Percentiles rank a stretch among this genome's conserved stretches.
phyloP scores from a whole-genome alignment of 352 stramenopile species.

The Blastocystis sp. region DNA sequence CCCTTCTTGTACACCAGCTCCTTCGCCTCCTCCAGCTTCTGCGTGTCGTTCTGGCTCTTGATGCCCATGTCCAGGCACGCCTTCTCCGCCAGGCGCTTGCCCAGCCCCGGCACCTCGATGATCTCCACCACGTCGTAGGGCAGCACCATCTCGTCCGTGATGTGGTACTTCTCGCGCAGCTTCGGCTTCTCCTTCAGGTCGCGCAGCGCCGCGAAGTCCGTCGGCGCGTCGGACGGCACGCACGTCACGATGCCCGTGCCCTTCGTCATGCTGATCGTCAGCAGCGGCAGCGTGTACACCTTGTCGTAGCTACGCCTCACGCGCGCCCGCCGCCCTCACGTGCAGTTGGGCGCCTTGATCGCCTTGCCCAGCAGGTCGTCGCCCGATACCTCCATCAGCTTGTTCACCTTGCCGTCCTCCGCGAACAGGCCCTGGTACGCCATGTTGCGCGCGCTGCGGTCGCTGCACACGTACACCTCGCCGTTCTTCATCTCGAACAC shows the following conservation, averaged over 20 bases:
- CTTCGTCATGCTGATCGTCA: constrained; percentile 99
- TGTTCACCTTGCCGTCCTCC: constrained; percentile 78
- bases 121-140: constrained; percentile 94
- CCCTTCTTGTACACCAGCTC: constrained; percentile 96
- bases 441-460: constrained; percentile 73
- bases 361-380: constrained; percentile 92
- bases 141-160: constrained; percentile 95
- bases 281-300: constrained; percentile 96
- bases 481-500: constrained; percentile 90
- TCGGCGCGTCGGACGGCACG: constrained; percentile 94
- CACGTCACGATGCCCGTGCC: constrained; percentile 97
- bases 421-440: constrained; percentile 73
- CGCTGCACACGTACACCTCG: constrained; percentile 82
- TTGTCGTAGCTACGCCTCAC: constrained; percentile 82
- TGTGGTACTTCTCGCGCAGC: constrained; percentile 94
- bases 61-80: constrained; percentile 96
- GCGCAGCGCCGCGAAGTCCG: constrained; percentile 97
- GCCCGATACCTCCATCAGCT: constrained; percentile 83
- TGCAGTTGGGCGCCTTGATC: constrained; percentile 88
- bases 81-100: constrained; percentile 88
- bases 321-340: neutral
- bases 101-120: constrained; percentile 97
- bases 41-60: constrained; percentile 95
- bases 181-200: constrained; percentile 96
- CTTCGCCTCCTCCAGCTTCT: constrained; percentile 97